A percentile compares a stretch with the other conserved stretches of the same genome.
Evolutionary conservation across 192 early-diverging fungal genomes (phyloP).

Genomic region (Backusella westeae): DNA sequence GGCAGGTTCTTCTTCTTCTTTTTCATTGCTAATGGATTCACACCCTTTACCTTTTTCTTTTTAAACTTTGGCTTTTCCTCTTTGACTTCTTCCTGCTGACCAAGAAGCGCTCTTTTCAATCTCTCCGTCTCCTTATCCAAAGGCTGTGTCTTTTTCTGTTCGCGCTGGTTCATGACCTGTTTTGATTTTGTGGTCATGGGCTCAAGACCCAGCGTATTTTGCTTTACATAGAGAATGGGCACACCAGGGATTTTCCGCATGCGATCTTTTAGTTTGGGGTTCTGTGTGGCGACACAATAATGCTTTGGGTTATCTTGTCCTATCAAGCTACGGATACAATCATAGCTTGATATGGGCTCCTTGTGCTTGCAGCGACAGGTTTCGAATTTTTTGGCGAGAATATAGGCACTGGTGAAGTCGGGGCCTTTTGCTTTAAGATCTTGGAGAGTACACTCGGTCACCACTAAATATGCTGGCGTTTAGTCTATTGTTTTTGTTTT

Average conservation of each 20-base stretch:
- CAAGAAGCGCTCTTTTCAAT: constrained; percentile 54
- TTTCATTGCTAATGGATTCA: constrained; percentile 88
- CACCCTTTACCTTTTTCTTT: constrained; percentile 64
- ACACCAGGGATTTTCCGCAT: constrained; percentile 76
- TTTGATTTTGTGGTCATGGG: constrained; percentile 58
- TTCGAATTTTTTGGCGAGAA: constrained; percentile 69
- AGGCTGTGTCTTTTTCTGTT: constrained; percentile 39
- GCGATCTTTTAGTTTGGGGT: constrained; percentile 56
- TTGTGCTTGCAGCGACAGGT: constrained; percentile 78
- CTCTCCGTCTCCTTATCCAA: constrained; percentile 47
- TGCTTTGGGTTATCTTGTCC: constrained; percentile 73
- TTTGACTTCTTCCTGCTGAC: constrained; percentile 33
- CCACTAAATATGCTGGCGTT: background rate
- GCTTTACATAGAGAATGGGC: constrained; percentile 72
- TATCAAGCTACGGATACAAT: constrained; percentile 79
- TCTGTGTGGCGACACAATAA: constrained; percentile 87
- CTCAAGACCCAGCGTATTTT: constrained; percentile 78
- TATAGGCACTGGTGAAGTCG: constrained; percentile 56
- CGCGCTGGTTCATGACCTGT: constrained; percentile 41
- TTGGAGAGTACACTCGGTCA: constrained; percentile 72
- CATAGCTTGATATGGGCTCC: constrained; percentile 53
- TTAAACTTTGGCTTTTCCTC: constrained; percentile 33
- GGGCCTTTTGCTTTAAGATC: constrained; percentile 68
- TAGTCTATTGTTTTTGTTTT: too few species aligned
- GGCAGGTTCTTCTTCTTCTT: constrained; percentile 55